phyloP scores from a whole-genome alignment of 2,329 filamentous ascomycete genomes.

The Apiospora sp. region DNA sequence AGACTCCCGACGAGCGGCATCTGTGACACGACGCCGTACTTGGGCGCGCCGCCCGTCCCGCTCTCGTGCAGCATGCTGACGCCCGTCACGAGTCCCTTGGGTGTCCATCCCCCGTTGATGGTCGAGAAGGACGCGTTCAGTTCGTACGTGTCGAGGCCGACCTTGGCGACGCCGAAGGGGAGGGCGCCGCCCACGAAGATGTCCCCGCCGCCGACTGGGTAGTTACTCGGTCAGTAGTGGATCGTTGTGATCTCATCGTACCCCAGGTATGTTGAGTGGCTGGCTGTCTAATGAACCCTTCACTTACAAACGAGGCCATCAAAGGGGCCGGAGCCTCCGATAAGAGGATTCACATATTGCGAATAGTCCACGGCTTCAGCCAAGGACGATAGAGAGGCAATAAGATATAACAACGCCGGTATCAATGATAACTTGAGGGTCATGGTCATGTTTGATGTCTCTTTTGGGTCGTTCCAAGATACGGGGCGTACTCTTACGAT shows the following conservation, averaged over 20 bases:
- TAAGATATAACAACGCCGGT: neutral
- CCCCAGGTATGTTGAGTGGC: too few species aligned
- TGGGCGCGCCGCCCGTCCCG: slow-evolving; percentile 56
- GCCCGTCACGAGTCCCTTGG: slow-evolving; percentile 60
- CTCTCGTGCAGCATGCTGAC: slow-evolving; percentile 67
- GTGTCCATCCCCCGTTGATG: slow-evolving; percentile 65
- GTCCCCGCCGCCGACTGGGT: slow-evolving; percentile 41
- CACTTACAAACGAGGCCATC: slow-evolving; percentile 1
- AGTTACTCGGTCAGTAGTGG: neutral
- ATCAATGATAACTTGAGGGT: neutral
- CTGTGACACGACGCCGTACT: slow-evolving; percentile 14
- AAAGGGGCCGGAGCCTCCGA: slow-evolving; percentile 55
- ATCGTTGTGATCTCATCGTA: neutral
- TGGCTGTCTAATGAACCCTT: too few species aligned
- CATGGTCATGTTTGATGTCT: neutral
- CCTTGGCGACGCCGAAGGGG: slow-evolving; percentile 59
- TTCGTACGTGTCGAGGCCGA: slow-evolving; percentile 62
- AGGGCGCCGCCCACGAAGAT: slow-evolving; percentile 53
- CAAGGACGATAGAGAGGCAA: neutral
- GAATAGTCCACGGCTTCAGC: slow-evolving; percentile 43
- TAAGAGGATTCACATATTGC: slow-evolving; percentile 59
- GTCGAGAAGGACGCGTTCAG: slow-evolving; percentile 41
- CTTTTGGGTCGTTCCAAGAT: neutral
- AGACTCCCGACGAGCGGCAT: slow-evolving; percentile 75
- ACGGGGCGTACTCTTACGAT: neutral